Percentiles rank a stretch among this genome's conserved stretches.
Evolutionary conservation across 768 basidiomycete species (phyloP).

Genomic region (Suillus paluster): DNA sequence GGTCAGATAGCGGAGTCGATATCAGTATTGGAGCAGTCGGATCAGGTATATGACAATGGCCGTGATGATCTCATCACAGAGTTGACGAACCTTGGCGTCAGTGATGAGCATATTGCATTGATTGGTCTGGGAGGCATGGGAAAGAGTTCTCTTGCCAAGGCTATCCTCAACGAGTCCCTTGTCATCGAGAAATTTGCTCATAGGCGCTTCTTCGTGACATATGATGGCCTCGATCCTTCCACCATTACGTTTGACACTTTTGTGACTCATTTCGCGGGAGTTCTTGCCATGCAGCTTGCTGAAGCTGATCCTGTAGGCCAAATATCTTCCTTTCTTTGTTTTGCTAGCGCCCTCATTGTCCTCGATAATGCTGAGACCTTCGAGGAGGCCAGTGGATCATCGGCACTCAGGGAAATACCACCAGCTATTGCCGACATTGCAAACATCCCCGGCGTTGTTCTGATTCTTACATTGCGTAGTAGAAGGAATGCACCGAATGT

Average conservation of each 20-base stretch:
- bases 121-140: constrained; percentile 1
- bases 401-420: not conserved
- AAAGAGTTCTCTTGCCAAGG: not conserved
- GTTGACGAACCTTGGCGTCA: too few relatives aligned
- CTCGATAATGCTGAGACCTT: constrained; percentile 3
- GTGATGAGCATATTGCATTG: too few relatives aligned
- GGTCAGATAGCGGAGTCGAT: too few relatives aligned
- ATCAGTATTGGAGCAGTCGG: too few relatives aligned
- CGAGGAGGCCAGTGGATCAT: not conserved
- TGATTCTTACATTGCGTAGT: not conserved
- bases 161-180: not conserved
- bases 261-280: too few relatives aligned
- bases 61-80: too few relatives aligned
- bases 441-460: not conserved
- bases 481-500: not conserved
- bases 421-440: not conserved
- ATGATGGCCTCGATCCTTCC: too few relatives aligned
- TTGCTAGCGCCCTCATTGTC: not conserved
- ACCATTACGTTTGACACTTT: too few relatives aligned
- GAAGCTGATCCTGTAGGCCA: too few relatives aligned
- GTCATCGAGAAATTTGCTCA: not conserved
- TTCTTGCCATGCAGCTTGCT: too few relatives aligned
- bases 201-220: too few relatives aligned
- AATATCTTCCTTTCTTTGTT: not conserved
- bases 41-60: too few relatives aligned